Conservation (phyloP, 2,329 filamentous ascomycete species). For the Cordyceps pruinosa region DNA sequence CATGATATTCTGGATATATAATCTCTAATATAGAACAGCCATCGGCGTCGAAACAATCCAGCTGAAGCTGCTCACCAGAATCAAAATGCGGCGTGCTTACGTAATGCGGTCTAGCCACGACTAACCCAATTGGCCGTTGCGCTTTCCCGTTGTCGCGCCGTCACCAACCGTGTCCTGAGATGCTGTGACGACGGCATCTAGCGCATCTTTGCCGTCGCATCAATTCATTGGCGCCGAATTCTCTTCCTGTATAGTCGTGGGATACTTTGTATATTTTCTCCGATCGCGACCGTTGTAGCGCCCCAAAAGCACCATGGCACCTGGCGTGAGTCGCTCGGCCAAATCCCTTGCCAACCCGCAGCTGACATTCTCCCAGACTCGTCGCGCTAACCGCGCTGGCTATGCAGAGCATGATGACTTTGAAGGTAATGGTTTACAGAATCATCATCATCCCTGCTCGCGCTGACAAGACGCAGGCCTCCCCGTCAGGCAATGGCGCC, state of each 20-base stretch:
- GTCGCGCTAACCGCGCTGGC: constrained; percentile 49
- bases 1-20: not conserved
- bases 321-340: constrained; percentile 4
- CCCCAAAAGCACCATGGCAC: constrained; percentile 10
- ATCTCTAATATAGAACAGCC: no score
- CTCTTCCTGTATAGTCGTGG: not conserved
- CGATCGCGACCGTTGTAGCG: constrained; percentile 1
- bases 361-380: constrained; percentile 34
- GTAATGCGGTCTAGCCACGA: constrained; percentile 6
- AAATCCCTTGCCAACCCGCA: not conserved
- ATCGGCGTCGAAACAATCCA: not conserved
- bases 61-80: not conserved
- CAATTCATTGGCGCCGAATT: not conserved
- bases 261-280: not conserved
- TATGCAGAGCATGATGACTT: constrained; percentile 57
- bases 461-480: constrained; percentile 49
- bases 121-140: not conserved
- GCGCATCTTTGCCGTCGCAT: constrained; percentile 10
- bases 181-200: constrained; percentile 1
- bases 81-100: constrained; percentile 1
- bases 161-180: constrained; percentile 12
- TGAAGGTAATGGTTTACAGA: constrained; percentile 37
- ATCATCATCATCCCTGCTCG: not conserved
- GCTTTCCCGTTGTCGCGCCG: constrained; percentile 4
- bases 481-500: constrained; percentile 85